Conservation (phyloP, 805 yeast species). For the Candida palmyrensis region DNA sequence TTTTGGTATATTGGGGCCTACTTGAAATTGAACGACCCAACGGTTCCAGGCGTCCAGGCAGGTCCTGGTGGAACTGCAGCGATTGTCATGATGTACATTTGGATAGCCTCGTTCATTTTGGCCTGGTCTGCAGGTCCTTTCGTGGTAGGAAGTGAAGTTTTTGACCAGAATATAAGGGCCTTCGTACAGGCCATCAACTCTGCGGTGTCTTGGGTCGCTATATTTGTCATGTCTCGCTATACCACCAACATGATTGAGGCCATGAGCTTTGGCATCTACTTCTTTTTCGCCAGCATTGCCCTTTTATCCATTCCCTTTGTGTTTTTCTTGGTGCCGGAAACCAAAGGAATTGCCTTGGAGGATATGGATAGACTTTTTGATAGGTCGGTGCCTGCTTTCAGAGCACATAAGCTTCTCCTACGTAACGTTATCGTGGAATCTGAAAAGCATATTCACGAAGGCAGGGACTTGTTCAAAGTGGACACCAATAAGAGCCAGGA, state of each 20-base stretch:
- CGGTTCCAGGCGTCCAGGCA: constrained; percentile 22
- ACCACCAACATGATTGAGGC: constrained; percentile 29
- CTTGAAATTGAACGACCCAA: constrained; percentile 29
- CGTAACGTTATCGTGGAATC: constrained; percentile 9
- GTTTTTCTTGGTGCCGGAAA: constrained; percentile 33
- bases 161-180: constrained; percentile 35
- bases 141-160: constrained; percentile 35
- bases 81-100: constrained; percentile 35
- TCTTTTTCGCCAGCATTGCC: constrained; percentile 31
- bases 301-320: constrained; percentile 30
- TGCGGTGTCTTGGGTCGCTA: constrained; percentile 36
- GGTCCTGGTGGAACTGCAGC: constrained; percentile 38
- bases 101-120: constrained; percentile 36
- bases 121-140: constrained; percentile 40
- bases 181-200: constrained; percentile 37
- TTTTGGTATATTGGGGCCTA: constrained; percentile 38
- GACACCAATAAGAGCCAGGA: constrained; percentile 17
- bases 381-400: constrained; percentile 15
- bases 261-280: constrained; percentile 34
- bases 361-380: constrained; percentile 22
- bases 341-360: constrained; percentile 30
- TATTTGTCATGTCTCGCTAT: constrained; percentile 31
- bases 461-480: constrained; percentile 12
- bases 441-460: constrained; percentile 9
- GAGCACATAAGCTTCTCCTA: constrained; percentile 17